Evolutionary conservation across 1,284 basidiomycete species (phyloP), one percentile per base, ranked within the genome.

Genomic region (Ganoderma multipileum): DNA sequence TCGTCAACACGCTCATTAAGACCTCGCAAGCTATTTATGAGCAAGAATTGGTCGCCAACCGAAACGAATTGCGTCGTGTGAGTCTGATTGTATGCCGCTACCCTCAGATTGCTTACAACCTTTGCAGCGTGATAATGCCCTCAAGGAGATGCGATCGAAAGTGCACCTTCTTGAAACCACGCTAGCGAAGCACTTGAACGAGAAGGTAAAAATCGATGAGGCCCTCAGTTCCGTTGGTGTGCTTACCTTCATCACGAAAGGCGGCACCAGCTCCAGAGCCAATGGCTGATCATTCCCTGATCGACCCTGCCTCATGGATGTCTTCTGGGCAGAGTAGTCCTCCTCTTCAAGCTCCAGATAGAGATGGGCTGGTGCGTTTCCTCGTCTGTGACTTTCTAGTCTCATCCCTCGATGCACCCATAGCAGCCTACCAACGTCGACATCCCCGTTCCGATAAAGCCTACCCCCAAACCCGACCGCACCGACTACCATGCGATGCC

Each of bases 51-150:
- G 75, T 81, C 9, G 75, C 78, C 20, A 82, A 81, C 57, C 77
- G 79, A 26, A 83, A 83, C 65, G 82, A 83, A 55, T 72, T 83
- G 3, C 76, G 80, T 67, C 77, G 71, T 36, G 71, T 69, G 79
- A 65, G 82, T 82, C 47, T 44, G 76, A 73, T 16, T 66, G 36
- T 33, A 11, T 9, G 18, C 55, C 41, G 65, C 0, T 3, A 44
- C 16, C 33, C 39, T 50, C n/a, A 9, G 33, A 38, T n/a, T n/a
- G 5, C 41, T 63, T 14, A 65, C 33, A 41, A 9, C 38, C 1
- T 50, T 55, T 38, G 23, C 59, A 83, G 82, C 77, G 80, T 38
- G 81, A 80, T 60, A 83, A 82, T 61, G 71, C 74, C 14, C 77
- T 82, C 47, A 74, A 79, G 58, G 76, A 78, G 16, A 74, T 82